These are phyloP conservation scores for Podaxis sp. DNA, from an alignment of 768 basidiomycete genomes.

Conservation along the genomic window DNA sequence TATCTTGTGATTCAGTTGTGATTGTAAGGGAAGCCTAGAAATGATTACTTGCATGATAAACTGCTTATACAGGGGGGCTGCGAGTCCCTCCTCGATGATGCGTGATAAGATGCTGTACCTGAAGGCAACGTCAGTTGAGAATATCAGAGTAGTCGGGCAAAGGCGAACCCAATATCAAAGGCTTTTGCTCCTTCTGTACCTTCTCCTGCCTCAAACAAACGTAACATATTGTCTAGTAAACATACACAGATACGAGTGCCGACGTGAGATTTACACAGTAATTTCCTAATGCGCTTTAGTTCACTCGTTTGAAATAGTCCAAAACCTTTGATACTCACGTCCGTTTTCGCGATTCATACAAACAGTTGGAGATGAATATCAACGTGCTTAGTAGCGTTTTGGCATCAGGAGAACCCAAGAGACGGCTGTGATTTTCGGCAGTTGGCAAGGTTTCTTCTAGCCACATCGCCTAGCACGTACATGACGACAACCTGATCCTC, in stretches of 20 bases:
- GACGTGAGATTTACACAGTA: conserved; percentile 50
- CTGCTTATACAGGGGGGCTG: conserved; percentile 58
- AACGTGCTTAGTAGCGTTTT: conserved; percentile 61
- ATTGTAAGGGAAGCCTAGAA: neutral
- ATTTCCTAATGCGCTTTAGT: conserved; percentile 37
- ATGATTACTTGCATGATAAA: conserved; percentile 55
- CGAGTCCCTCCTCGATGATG: conserved; percentile 58
- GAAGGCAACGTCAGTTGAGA: conserved; percentile 12
- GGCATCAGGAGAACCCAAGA: conserved; percentile 64
- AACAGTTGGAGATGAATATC: conserved; percentile 72
- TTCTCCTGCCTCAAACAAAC: conserved; percentile 66
- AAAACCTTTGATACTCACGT: conserved; percentile 43
- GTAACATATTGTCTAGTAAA: conserved; percentile 72
- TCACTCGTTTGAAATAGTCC: conserved; percentile 13
- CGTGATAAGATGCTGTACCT: conserved; percentile 69
- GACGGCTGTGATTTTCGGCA: conserved; percentile 35
- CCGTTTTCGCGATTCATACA: conserved; percentile 54
- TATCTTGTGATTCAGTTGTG: conserved; percentile 7
- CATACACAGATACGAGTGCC: conserved; percentile 67
- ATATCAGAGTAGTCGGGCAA: conserved; percentile 7
- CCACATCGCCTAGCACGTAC: conserved; percentile 40
- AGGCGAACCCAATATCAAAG: conserved; percentile 73
- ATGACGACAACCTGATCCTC: conserved; percentile 76
- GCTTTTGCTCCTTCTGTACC: conserved; percentile 61
- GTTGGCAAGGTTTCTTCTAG: conserved; percentile 5